These are phyloP conservation scores for Yarrowia sp. DNA, from an alignment of 805 yeast species.

Conservation along the genomic window DNA sequence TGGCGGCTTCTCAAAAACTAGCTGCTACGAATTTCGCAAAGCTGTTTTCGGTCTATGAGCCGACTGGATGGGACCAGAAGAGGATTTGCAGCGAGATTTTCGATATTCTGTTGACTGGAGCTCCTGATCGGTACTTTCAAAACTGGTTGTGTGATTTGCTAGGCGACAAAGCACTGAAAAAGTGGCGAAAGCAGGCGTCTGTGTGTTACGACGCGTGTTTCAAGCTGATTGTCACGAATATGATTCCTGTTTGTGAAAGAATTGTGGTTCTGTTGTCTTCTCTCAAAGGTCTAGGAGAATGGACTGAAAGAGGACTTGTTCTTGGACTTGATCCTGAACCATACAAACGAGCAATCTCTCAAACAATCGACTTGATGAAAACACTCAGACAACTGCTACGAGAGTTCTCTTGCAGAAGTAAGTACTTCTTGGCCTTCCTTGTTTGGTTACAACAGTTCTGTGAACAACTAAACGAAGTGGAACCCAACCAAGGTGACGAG, in stretches of 20 bases:
- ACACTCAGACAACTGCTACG: not conserved
- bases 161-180: conserved; percentile 55
- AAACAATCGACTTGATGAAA: conserved; percentile 16
- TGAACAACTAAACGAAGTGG: conserved; percentile 20
- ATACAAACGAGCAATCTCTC: not conserved
- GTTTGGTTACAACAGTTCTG: conserved; percentile 23
- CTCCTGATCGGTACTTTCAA: conserved; percentile 45
- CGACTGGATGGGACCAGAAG: conserved; percentile 27
- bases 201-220: conserved; percentile 47
- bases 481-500: conserved; percentile 21
- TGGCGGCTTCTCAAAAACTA: conserved; percentile 39
- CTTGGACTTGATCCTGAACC: conserved; percentile 30
- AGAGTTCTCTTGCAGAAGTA: conserved; percentile 3
- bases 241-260: conserved; percentile 51
- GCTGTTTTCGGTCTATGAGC: conserved; percentile 7
- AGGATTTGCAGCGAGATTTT: conserved; percentile 38
- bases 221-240: conserved; percentile 45
- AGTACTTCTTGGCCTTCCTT: conserved; percentile 9
- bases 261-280: conserved; percentile 47
- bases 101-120: conserved; percentile 50
- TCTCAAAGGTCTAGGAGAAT: conserved; percentile 45
- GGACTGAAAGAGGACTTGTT: conserved; percentile 39
- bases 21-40: conserved; percentile 29
- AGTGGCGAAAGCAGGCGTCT: conserved; percentile 47
- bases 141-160: conserved; percentile 55